Evolutionary conservation across 345 rosid genomes (phyloP), one percentile per base, ranked within the genome.

Genomic region (Salix viminalis): DNA sequence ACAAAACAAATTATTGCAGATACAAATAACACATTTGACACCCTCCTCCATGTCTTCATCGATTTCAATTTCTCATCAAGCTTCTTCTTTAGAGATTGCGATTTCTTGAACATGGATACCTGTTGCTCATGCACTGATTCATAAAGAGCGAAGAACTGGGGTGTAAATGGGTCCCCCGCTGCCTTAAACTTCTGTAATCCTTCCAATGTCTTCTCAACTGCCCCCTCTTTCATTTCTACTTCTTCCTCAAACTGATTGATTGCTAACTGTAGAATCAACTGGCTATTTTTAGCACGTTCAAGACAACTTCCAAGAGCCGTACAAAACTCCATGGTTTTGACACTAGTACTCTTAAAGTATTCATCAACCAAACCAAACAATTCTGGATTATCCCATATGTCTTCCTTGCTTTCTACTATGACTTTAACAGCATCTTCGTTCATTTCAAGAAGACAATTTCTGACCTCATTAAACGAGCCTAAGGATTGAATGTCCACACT

Each of bases 251-350:
- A 96, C 70, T 83, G 83, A 42, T 80, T 87, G 71, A 96, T 84
- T 0, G 97, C 96, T 61, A 83, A 78, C 82, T 88, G 89, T 56
- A 96, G 83, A 73, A 89, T 82, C 65, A 89, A 72, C 70, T 93
- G 98, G 86, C 90, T 90, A 37, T 79, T 86, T 76, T 83, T 86
- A 52, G 92, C 91, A 1, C 91, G 90, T 73, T 82, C 84, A 1
- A 96, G 91, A 83, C 94, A 85, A 70, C 76, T 84, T 80, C 88
- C 92, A 18, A 93, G 89, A n/a, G 85, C 90, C 52, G 87, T 79
- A 36, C 99, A 96, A 81, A 93, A 93, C 34, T 93, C 94, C 79
- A 91, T 79, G 3, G 91, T 91, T 78, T 84, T 83, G 7, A 86
- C 80, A 64, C 94, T 91, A 24, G 26, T 24, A 84, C 74, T 89